Conservation (phyloP, 306 rosid genomes). For the Gynostemma pentaphyllum region DNA sequence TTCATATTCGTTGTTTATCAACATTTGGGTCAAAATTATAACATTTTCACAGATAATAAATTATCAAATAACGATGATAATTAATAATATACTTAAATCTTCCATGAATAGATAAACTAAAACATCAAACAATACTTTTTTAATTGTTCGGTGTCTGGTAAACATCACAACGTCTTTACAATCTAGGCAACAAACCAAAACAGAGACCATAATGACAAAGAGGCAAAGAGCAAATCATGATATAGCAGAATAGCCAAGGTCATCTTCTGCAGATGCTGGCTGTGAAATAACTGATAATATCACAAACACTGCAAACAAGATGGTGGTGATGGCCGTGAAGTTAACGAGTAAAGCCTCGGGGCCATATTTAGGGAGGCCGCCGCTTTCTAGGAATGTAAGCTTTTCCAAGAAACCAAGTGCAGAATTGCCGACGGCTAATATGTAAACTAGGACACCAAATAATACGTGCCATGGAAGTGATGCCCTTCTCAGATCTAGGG, state of each 20-base stretch:
- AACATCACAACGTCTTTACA: no score
- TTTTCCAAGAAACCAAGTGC: slow-evolving; percentile 66
- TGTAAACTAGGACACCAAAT: slow-evolving; percentile 44
- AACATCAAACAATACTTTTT: no score
- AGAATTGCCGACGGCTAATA: slow-evolving; percentile 54
- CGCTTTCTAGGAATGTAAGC: slow-evolving; percentile 66
- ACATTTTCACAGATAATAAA: no score
- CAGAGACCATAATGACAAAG: no score
- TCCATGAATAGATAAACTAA: no score
- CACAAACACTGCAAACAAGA: slow-evolving; percentile 56
- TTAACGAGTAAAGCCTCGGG: slow-evolving; percentile 79
- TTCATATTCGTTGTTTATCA: no score
- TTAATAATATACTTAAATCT: no score
- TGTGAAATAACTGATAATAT: slow-evolving; percentile 42
- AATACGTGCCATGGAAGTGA: slow-evolving; percentile 73
- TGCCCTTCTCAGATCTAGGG: slow-evolving; percentile 21
- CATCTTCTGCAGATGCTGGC: slow-evolving; percentile 18
- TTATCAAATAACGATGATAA: no score
- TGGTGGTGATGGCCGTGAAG: slow-evolving; percentile 60
- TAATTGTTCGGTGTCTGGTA: no score
- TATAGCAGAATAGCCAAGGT: slow-evolving; percentile 24
- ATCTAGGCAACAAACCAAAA: no score
- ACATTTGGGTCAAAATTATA: no score
- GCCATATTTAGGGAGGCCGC: slow-evolving; percentile 58
- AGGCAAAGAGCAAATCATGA: background rate